Percentiles rank a stretch among this genome's conserved stretches.
Conservation (phyloP, 352 stramenopile genomes). For the Peronospora destructor region DNA sequence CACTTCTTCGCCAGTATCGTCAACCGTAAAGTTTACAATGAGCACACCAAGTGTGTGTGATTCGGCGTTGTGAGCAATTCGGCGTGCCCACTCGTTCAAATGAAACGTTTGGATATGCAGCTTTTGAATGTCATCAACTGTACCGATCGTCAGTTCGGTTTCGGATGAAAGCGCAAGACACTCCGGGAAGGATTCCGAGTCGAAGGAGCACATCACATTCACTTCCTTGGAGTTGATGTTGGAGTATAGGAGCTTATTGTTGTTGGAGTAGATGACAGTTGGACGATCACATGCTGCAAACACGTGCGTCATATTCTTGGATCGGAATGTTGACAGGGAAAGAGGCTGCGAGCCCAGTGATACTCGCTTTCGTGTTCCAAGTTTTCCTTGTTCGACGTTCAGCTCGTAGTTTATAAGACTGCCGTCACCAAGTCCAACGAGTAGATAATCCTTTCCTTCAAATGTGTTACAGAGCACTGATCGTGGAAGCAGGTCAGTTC, state of each 20-base stretch:
- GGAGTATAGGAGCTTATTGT: slow-evolving; percentile 94
- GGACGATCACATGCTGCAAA: slow-evolving; percentile 95
- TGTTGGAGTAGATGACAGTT: slow-evolving; percentile 95
- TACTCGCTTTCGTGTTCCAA: slow-evolving; percentile 89
- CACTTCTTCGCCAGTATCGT: slow-evolving; percentile 79
- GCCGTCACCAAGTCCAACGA: slow-evolving; percentile 96
- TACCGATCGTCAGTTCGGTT: slow-evolving; percentile 92
- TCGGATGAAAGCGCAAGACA: slow-evolving; percentile 95
- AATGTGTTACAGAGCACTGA: slow-evolving; percentile 87
- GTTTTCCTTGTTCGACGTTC: slow-evolving; percentile 30
- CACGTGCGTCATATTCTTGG: slow-evolving; percentile 90
- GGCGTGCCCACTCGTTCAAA: slow-evolving; percentile 89
- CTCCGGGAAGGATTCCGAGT: slow-evolving; percentile 89
- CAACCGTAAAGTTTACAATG: slow-evolving; percentile 74
- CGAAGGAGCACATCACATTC: slow-evolving; percentile 90
- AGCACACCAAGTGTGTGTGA: slow-evolving; percentile 80
- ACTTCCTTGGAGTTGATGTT: slow-evolving; percentile 92
- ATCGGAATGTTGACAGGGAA: slow-evolving; percentile 88
- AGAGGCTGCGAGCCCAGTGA: slow-evolving; percentile 93
- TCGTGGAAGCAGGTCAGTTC: slow-evolving; percentile 78
- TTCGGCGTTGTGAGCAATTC: slow-evolving; percentile 83
- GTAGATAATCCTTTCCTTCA: slow-evolving; percentile 84
- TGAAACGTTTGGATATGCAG: slow-evolving; percentile 96
- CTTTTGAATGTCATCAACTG: slow-evolving; percentile 98
- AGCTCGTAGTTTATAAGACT: slow-evolving; percentile 92